A percentile compares a stretch with the other conserved stretches of the same genome.
Evolutionary conservation across 768 basidiomycete genomes (phyloP).

Genomic region (Trametes meyenii): DNA sequence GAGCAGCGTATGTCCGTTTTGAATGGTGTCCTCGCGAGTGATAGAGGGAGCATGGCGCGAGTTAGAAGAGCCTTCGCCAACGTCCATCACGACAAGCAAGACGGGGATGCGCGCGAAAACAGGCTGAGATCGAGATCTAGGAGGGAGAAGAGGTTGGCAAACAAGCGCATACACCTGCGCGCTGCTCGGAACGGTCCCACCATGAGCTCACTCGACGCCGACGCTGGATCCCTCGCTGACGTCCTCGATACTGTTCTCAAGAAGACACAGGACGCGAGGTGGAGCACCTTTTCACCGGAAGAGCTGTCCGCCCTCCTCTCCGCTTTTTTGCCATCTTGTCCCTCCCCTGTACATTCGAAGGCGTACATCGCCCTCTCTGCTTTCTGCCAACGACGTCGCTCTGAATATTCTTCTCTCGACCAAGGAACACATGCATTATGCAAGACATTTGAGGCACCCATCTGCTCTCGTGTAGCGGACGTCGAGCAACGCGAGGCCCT

Average conservation of each 20-base stretch:
- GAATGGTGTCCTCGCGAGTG: conserved; percentile 44
- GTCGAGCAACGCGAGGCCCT: conserved; percentile 56
- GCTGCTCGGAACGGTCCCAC: background rate
- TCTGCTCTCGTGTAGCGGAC: conserved; percentile 56
- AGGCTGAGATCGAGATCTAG: conserved; percentile 13
- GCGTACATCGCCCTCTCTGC: conserved; percentile 71
- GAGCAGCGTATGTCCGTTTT: conserved; percentile 76
- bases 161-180: conserved; percentile 15
- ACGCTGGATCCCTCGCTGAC: conserved; percentile 23
- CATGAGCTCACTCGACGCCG: conserved; percentile 11
- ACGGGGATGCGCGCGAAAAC: conserved; percentile 15
- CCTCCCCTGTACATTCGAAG: conserved; percentile 55
- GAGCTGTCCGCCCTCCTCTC: conserved; percentile 60
- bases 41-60: conserved; percentile 1
- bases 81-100: conserved; percentile 27
- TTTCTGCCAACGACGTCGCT: conserved; percentile 62
- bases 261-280: conserved; percentile 35
- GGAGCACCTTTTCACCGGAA: conserved; percentile 48
- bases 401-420: conserved; percentile 34
- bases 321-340: conserved; percentile 51
- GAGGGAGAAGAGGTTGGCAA: background rate
- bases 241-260: conserved; percentile 37
- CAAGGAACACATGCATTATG: conserved; percentile 52
- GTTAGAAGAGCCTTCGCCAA: conserved; percentile 29
- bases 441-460: conserved; percentile 51